A percentile compares a stretch with the other conserved stretches of the same genome.
phyloP scores from a whole-genome alignment of 1,139 yeast genomes.

The Sugiyamaella novakii region DNA sequence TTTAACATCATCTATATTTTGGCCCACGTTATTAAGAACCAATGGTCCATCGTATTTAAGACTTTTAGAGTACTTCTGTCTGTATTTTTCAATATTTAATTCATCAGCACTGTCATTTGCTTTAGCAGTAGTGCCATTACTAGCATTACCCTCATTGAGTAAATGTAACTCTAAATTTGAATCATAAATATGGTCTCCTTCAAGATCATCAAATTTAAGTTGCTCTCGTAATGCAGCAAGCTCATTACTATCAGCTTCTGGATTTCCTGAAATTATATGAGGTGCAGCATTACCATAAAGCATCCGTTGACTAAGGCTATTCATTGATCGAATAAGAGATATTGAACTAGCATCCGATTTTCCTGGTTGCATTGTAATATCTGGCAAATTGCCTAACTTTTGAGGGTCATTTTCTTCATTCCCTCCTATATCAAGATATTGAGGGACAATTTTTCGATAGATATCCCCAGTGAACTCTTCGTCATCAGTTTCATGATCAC shows the following conservation, averaged over 20 bases:
- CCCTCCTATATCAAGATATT: slow-evolving; percentile 67
- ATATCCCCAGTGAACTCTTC: slow-evolving; percentile 37
- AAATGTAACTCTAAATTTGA: slow-evolving; percentile 59
- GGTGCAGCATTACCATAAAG: slow-evolving; percentile 52
- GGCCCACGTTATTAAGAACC: slow-evolving; percentile 31
- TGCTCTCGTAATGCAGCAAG: slow-evolving; percentile 52
- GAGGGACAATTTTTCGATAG: slow-evolving; percentile 42
- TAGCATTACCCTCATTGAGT: slow-evolving; percentile 9
- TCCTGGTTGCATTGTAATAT: slow-evolving; percentile 74
- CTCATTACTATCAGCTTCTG: slow-evolving; percentile 23
- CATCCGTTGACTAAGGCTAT: slow-evolving; percentile 81
- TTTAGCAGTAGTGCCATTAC: not conserved
- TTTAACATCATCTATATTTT: slow-evolving; percentile 27
- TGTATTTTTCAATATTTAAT: not conserved
- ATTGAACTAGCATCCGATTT: slow-evolving; percentile 64
- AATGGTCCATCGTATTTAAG: not conserved
- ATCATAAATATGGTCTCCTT: slow-evolving; percentile 51
- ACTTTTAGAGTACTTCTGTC: not conserved
- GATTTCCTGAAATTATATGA: slow-evolving; percentile 16
- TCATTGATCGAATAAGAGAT: slow-evolving; percentile 83
- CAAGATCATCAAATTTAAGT: slow-evolving; percentile 63
- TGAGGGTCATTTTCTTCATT: slow-evolving; percentile 82
- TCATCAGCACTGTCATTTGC: slow-evolving; percentile 33
- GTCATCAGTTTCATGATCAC: slow-evolving; percentile 36
- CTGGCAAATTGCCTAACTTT: slow-evolving; percentile 78